Percentiles rank a stretch among this genome's conserved stretches.
Evolutionary conservation across 176 grass and related monocot genomes (phyloP).

Genomic region (Paspalum notatum): DNA sequence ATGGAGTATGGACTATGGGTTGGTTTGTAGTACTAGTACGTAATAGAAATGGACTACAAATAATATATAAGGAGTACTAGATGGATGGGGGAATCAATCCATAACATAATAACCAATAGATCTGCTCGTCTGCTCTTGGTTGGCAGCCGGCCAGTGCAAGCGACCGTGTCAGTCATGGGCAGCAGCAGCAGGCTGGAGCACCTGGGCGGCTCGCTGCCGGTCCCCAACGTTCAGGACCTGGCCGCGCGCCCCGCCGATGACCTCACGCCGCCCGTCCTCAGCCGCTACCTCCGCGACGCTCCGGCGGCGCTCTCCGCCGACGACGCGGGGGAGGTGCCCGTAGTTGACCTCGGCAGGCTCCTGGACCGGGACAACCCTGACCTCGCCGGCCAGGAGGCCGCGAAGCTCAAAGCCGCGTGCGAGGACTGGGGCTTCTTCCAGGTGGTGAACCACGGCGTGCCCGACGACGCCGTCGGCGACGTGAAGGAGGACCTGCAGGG

Average conservation of each 20-base stretch:
- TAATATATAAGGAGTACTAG: no score
- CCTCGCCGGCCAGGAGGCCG: background rate
- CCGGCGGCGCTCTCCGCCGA: background rate
- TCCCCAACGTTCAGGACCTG: slow-evolving; percentile 55
- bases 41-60: no score
- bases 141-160: no score
- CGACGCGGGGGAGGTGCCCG: background rate
- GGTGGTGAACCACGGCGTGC: slow-evolving; percentile 46
- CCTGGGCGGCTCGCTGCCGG: slow-evolving; percentile 52
- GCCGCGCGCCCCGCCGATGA: background rate
- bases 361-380: slow-evolving; percentile 14
- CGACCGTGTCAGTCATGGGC: no score
- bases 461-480: slow-evolving; percentile 16
- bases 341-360: slow-evolving; percentile 36
- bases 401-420: slow-evolving; percentile 41
- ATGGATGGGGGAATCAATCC: no score
- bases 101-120: no score
- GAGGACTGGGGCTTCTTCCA: slow-evolving; percentile 61
- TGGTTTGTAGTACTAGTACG: no score
- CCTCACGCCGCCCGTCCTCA: slow-evolving; percentile 25
- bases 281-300: slow-evolving; percentile 40
- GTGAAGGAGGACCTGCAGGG: slow-evolving; percentile 21
- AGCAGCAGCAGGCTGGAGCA: background rate
- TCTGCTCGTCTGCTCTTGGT: no score
- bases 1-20: no score